A percentile compares a stretch with the other conserved stretches of the same genome.
phyloP scores from a whole-genome alignment of 2,329 filamentous ascomycete species.

The Cercospora zeae-maydis region DNA sequence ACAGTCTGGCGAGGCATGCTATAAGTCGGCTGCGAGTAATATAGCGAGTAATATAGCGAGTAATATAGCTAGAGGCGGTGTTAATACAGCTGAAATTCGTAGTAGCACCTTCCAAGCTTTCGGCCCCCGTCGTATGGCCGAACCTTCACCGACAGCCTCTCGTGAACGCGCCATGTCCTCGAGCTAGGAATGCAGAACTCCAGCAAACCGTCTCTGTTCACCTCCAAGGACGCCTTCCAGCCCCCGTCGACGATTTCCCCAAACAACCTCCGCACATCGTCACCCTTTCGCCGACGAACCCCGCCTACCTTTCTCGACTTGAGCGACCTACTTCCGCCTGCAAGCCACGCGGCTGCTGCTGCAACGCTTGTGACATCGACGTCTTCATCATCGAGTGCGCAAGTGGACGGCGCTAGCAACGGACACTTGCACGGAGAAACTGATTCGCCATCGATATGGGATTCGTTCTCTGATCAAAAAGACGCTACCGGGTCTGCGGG shows the following conservation, averaged over 20 bases:
- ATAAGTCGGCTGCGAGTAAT: too few species aligned
- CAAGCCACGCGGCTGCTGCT: not conserved
- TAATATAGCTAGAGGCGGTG: too few species aligned
- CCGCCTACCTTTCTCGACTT: slow-evolving; percentile 8
- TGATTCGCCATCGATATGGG: slow-evolving; percentile 24
- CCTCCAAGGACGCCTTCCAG: slow-evolving; percentile 20
- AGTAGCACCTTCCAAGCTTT: too few species aligned
- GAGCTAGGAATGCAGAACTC: slow-evolving; percentile 21
- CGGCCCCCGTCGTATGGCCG: too few species aligned
- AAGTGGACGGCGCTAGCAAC: not conserved
- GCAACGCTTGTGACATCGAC: not conserved
- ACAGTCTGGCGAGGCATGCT: too few species aligned
- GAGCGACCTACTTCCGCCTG: not conserved
- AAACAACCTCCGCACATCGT: slow-evolving; percentile 20
- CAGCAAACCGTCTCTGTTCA: slow-evolving; percentile 21
- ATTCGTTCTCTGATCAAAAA: slow-evolving; percentile 17
- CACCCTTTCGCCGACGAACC: slow-evolving; percentile 22
- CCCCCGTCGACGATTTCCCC: not conserved
- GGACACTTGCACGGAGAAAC: not conserved
- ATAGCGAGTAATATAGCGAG: too few species aligned
- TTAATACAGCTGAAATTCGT: too few species aligned
- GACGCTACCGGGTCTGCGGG: not conserved
- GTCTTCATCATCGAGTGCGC: not conserved
- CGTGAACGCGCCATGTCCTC: slow-evolving; percentile 9
- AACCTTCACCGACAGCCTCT: not conserved